Evolutionary conservation across 2,329 filamentous ascomycete genomes (phyloP).

Genomic region (Thelonectria rubi): DNA sequence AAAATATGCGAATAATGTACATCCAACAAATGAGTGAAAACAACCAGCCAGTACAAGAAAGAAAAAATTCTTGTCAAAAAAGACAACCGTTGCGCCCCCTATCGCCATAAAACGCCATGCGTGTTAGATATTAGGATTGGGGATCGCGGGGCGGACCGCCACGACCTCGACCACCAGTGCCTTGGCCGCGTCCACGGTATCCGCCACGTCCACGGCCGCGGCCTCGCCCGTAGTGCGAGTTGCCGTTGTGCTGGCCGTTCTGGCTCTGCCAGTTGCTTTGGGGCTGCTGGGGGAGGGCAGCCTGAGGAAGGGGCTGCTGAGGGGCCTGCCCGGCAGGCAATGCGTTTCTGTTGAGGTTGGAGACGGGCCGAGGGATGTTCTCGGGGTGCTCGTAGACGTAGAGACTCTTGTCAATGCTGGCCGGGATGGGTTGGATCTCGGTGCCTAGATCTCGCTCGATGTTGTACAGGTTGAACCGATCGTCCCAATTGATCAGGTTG

Average conservation of each 20-base stretch:
- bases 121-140: conserved; percentile 47
- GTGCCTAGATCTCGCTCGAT: conserved; percentile 98
- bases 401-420: conserved; percentile 93
- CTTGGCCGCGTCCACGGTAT: conserved; percentile 51
- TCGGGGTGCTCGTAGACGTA: conserved; percentile 99
- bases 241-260: conserved; percentile 50
- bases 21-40: conserved; percentile 49
- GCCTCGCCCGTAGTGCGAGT: conserved; percentile 48
- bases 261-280: conserved; percentile 55
- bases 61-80: conserved; percentile 44
- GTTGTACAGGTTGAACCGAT: conserved; percentile 98
- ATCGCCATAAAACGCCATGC: conserved; percentile 41
- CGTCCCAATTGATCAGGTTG: conserved; percentile 99
- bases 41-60: conserved; percentile 43
- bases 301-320: conserved; percentile 44
- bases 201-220: conserved; percentile 50
- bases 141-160: conserved; percentile 47
- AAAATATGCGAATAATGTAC: conserved; percentile 53
- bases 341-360: conserved; percentile 54
- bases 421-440: conserved; percentile 96
- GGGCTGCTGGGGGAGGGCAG: conserved; percentile 44
- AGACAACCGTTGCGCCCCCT: conserved; percentile 31
- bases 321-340: conserved; percentile 43
- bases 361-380: conserved; percentile 85
- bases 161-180: conserved; percentile 48